Evolutionary conservation across 768 basidiomycete species (phyloP).

Genomic region (Hygrocybe coccinea): DNA sequence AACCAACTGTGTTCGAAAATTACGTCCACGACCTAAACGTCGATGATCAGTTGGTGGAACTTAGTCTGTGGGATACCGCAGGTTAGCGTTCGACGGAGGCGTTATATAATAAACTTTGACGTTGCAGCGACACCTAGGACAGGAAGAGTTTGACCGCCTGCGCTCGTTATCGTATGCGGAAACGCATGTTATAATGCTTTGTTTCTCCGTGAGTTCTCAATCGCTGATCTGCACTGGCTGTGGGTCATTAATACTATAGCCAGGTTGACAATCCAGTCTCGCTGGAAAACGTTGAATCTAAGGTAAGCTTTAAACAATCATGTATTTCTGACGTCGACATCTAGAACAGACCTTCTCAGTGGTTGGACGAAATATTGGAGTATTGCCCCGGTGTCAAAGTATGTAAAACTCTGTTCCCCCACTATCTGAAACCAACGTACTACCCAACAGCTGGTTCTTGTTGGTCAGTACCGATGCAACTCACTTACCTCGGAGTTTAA

Average conservation of each 20-base stretch:
- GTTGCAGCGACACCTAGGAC: conserved; percentile 48
- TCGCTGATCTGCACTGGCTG: background rate
- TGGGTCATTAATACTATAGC: background rate
- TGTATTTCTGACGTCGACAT: conserved; percentile 3
- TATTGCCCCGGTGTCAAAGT: conserved; percentile 96
- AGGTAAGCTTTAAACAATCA: conserved; percentile 42
- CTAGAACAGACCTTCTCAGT: conserved; percentile 41
- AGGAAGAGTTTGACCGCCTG: conserved; percentile 92
- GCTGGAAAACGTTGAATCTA: conserved; percentile 91
- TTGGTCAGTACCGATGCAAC: conserved; percentile 48
- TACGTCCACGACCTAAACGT: conserved; percentile 87
- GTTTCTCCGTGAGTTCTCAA: conserved; percentile 76
- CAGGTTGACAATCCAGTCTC: conserved; percentile 94
- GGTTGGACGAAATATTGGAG: conserved; percentile 89
- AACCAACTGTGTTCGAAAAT: conserved; percentile 96
- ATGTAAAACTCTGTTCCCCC: background rate
- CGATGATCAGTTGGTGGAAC: conserved; percentile 82
- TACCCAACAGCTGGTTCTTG: conserved; percentile 67
- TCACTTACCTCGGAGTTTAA: conserved; percentile 7
- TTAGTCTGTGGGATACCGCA: conserved; percentile 97
- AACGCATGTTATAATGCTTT: conserved; percentile 93
- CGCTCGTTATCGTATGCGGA: conserved; percentile 95
- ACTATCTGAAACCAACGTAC: background rate
- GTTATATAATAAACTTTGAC: conserved; percentile 4
- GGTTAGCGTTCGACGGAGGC: conserved; percentile 47